Evolutionary conservation across 768 basidiomycete genomes (phyloP), one percentile per base, ranked within the genome.

Genomic region (Ramaria sp.): DNA sequence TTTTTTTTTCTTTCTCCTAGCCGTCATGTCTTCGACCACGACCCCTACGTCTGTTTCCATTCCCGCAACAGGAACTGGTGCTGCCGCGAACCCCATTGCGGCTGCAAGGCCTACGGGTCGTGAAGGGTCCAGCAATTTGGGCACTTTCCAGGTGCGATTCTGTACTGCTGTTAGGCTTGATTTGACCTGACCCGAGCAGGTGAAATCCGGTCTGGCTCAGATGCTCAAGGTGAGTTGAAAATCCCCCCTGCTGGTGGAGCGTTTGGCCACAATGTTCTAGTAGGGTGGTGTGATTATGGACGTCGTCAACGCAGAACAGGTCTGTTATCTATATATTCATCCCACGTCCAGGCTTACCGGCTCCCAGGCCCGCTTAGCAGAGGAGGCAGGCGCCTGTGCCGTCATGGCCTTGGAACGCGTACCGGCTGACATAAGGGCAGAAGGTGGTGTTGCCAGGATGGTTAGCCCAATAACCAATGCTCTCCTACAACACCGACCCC

Each of bases 381-480:
- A 98, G 65, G 91, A 93, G 65, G 95, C 95, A 8, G 95, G 95
- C 44, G 95, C 95, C 6, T 92, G 90, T 65, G 95, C 95, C 56
- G 95, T 99, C 58, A 98, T 99, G 95, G 91, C 91, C 3, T 78
- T 94, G 30, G 91, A 96, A 69, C 77, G 93, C 55, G 90, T 99
- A 3, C 95, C 95, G 9, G 93, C 94, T 12, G 92, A 97, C 65
- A 98, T 99, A 64, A 79, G 95, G 57, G 77, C 77, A 16, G 74
- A 89, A 66, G 95, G 95, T 30, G 95, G 95, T 56, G 95, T 99
- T 52, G 91, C 95, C 0, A 77, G 95, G 57, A 99, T 99, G 95
- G 92, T 90, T 61, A 60, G 80, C 64, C 37, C 55, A 42, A 27
- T n/a, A 18, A 48, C n/a, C 22, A 37, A 24, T 36, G 12, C 43